Conservation (phyloP, 2,329 filamentous ascomycete genomes). For the Anthostomella pinea region DNA sequence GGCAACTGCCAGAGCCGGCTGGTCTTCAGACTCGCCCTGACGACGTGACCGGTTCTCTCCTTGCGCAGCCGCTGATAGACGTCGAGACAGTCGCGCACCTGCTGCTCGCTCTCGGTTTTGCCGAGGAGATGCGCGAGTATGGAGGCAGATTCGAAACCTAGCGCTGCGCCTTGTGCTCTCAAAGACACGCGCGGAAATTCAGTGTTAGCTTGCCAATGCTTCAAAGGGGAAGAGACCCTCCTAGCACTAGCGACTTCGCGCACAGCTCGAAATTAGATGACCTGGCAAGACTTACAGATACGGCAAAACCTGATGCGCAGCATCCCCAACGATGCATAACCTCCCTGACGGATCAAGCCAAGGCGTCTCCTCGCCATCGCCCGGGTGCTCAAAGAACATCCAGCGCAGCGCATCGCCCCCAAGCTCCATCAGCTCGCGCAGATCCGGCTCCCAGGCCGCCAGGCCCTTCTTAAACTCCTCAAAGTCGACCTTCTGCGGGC, state of each 20-base stretch:
- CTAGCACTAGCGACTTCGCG: no score
- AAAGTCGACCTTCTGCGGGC: slow-evolving; percentile 14
- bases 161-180: slow-evolving; percentile 20
- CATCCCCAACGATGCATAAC: slow-evolving; percentile 21
- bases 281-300: slow-evolving; percentile 20
- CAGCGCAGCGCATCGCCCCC: slow-evolving; percentile 11
- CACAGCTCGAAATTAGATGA: no score
- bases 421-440: slow-evolving; percentile 19
- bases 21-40: slow-evolving; percentile 16
- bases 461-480: slow-evolving; percentile 13
- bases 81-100: slow-evolving; percentile 7
- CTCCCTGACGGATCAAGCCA: slow-evolving; percentile 16
- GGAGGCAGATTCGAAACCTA: slow-evolving; percentile 18
- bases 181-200: no score
- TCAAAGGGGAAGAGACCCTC: not conserved
- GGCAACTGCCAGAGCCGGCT: slow-evolving; percentile 20
- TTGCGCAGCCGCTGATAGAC: slow-evolving; percentile 19
- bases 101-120: slow-evolving; percentile 7
- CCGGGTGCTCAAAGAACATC: slow-evolving; percentile 17
- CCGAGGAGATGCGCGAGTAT: slow-evolving; percentile 16
- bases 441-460: slow-evolving; percentile 13
- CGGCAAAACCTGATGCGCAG: slow-evolving; percentile 17
- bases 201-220: no score
- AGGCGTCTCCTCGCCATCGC: slow-evolving; percentile 12
- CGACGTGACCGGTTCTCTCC: slow-evolving; percentile 16